phyloP scores from a whole-genome alignment of 192 early-diverging fungal species.

The Hyaloraphidium curvatum region DNA sequence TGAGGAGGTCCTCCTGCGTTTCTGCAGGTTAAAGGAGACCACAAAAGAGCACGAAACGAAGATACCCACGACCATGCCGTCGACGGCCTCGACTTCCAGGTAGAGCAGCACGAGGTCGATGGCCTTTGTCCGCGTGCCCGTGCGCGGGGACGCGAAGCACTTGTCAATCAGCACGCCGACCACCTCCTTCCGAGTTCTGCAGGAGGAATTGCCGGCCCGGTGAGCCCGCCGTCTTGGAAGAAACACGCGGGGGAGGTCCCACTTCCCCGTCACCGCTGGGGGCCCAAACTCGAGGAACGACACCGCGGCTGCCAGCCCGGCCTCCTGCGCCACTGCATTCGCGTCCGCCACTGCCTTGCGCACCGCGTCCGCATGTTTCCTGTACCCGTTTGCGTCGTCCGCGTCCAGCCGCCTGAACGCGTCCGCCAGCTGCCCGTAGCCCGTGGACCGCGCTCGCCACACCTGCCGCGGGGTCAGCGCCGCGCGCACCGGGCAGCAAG shows the following conservation, averaged over 20 bases:
- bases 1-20: neutral
- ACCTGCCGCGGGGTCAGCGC: neutral
- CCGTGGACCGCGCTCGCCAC: constrained; percentile 2
- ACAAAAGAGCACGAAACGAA: neutral
- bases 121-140: constrained; percentile 56
- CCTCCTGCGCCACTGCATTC: neutral
- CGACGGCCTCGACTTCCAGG: constrained; percentile 69
- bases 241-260: neutral
- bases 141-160: constrained; percentile 58
- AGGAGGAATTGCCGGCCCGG: no score
- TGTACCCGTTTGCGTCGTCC: constrained; percentile 6
- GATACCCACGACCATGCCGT: constrained; percentile 58
- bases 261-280: neutral
- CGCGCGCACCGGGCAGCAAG: constrained; percentile 35
- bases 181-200: constrained; percentile 3
- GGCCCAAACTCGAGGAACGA: neutral
- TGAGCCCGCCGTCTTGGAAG: neutral
- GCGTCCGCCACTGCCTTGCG: neutral
- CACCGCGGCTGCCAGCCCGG: neutral
- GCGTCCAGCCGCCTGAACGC: neutral
- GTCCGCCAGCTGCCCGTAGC: constrained; percentile 3
- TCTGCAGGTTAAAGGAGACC: constrained; percentile 1
- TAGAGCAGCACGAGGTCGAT: constrained; percentile 66
- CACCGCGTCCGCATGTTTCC: neutral
- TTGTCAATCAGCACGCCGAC: constrained; percentile 38